Evolutionary conservation across 768 basidiomycete genomes (phyloP).

Genomic region (Podaxis sp.): DNA sequence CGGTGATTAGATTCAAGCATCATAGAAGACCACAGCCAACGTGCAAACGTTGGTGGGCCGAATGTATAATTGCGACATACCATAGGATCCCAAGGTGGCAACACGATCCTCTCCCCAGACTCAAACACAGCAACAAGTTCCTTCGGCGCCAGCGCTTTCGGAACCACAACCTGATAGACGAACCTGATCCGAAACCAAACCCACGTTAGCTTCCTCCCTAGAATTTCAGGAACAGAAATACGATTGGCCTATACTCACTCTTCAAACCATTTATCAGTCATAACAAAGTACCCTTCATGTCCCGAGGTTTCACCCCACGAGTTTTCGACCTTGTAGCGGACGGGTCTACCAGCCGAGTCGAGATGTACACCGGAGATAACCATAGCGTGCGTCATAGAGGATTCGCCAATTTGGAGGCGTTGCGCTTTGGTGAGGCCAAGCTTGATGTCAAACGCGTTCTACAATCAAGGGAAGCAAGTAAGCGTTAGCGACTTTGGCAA

Average conservation of each 20-base stretch:
- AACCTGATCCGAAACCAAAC: slow-evolving; percentile 41
- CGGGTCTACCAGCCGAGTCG: slow-evolving; percentile 66
- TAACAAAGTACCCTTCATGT: slow-evolving; percentile 87
- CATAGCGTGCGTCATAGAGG: slow-evolving; percentile 94
- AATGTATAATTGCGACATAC: slow-evolving; percentile 33
- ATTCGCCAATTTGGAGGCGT: slow-evolving; percentile 79
- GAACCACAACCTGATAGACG: slow-evolving; percentile 93
- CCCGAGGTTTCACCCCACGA: slow-evolving; percentile 82
- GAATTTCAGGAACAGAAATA: slow-evolving; percentile 1
- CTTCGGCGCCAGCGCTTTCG: slow-evolving; percentile 73
- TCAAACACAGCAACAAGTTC: slow-evolving; percentile 84
- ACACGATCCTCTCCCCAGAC: slow-evolving; percentile 54
- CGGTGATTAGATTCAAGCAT: not conserved
- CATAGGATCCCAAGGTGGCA: slow-evolving; percentile 95
- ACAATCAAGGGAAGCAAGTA: not conserved
- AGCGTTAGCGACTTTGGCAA: not conserved
- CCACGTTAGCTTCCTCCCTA: not conserved
- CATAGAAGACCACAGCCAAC: not conserved
- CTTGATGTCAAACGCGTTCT: slow-evolving; percentile 82
- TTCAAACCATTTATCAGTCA: slow-evolving; percentile 92
- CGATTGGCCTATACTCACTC: slow-evolving; percentile 49
- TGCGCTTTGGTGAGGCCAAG: slow-evolving; percentile 83
- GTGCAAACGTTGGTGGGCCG: not conserved
- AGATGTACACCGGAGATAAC: slow-evolving; percentile 92
- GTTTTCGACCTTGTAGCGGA: slow-evolving; percentile 98